Conservation (phyloP, 148 eudicot species). For the Salicornia ramosissima region DNA sequence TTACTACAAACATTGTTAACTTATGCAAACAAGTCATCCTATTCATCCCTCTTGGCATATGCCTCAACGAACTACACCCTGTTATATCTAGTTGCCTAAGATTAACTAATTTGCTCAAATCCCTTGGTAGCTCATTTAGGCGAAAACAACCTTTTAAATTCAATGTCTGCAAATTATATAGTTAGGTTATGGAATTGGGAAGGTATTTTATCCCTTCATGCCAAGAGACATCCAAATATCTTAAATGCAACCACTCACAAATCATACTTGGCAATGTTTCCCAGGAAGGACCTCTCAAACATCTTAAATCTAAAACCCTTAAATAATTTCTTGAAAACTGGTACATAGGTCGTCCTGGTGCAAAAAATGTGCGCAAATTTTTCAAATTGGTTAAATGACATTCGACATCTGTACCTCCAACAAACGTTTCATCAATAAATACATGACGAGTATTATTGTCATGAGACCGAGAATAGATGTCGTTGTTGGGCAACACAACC, state of each 20-base stretch:
- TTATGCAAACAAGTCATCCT: background rate
- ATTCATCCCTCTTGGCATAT: background rate
- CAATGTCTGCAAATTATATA: background rate
- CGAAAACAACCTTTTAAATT: accelerated
- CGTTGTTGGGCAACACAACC: background rate
- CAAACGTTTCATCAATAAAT: background rate
- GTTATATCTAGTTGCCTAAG: background rate
- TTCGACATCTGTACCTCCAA: too few species aligned
- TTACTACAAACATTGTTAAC: background rate
- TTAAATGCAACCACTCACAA: constrained; percentile 2
- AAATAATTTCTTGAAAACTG: background rate
- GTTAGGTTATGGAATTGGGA: background rate
- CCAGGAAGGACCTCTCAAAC: accelerated
- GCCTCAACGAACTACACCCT: background rate
- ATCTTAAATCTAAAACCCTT: background rate
- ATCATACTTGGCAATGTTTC: background rate
- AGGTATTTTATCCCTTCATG: background rate
- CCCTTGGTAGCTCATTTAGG: background rate
- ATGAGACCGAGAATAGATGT: background rate
- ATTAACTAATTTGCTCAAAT: background rate
- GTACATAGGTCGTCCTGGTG: accelerated
- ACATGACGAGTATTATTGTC: background rate
- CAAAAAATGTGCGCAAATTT: background rate
- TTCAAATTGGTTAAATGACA: background rate
- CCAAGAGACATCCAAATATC: constrained; percentile 1